These are phyloP conservation scores for Debaryomyces castellii DNA, from an alignment of 805 yeast genomes.

Conservation along the genomic window DNA sequence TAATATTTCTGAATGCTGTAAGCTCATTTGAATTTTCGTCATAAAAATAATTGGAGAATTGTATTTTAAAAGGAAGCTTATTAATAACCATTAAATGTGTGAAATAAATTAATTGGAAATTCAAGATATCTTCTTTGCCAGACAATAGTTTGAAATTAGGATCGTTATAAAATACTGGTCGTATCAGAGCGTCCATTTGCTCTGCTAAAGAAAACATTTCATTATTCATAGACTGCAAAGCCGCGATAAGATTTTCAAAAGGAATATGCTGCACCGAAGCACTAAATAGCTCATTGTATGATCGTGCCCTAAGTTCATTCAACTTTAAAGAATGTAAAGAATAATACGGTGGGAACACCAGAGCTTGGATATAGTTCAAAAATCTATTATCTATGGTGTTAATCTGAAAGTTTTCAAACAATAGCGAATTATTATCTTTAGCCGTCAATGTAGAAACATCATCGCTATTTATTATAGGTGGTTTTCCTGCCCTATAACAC, in stretches of 20 bases:
- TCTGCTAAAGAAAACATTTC: slow-evolving; percentile 27
- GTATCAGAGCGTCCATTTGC: slow-evolving; percentile 13
- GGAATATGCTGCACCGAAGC: slow-evolving; percentile 24
- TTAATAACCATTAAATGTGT: slow-evolving; percentile 38
- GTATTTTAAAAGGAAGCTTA: slow-evolving; percentile 27
- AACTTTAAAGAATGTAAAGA: slow-evolving; percentile 11
- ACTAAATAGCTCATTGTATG: slow-evolving; percentile 31
- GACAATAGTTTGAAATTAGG: slow-evolving; percentile 21
- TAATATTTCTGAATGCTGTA: slow-evolving; percentile 25
- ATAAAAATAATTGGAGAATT: slow-evolving; percentile 11
- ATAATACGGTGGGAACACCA: slow-evolving; percentile 4
- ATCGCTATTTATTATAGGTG: slow-evolving; percentile 33
- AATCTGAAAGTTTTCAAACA: neutral
- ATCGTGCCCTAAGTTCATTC: slow-evolving; percentile 26
- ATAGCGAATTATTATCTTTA: slow-evolving; percentile 12
- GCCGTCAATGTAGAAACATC: slow-evolving; percentile 30
- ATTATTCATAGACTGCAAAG: slow-evolving; percentile 24
- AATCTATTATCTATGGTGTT: neutral
- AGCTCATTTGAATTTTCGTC: slow-evolving; percentile 16
- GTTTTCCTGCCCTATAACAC: slow-evolving; percentile 39
- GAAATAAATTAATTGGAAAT: slow-evolving; percentile 30
- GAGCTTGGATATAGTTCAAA: neutral
- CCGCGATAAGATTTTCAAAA: slow-evolving; percentile 16
- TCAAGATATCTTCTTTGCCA: slow-evolving; percentile 9
- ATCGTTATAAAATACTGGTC: slow-evolving; percentile 35